These are phyloP conservation scores for Geosmithia flava DNA, from an alignment of 2,329 filamentous ascomycete genomes.

Conservation along the genomic window DNA sequence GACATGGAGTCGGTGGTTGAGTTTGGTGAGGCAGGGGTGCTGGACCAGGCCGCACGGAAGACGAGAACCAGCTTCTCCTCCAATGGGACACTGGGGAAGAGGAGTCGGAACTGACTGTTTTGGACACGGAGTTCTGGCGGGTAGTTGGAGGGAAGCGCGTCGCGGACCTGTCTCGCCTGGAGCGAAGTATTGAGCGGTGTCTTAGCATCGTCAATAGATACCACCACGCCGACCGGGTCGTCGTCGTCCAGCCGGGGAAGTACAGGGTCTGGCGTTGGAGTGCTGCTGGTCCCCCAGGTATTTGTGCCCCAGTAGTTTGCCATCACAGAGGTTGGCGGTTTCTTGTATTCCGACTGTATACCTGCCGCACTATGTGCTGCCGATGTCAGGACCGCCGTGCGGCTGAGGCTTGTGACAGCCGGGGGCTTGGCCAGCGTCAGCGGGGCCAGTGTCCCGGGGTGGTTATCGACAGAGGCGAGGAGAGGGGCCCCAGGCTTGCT, in stretches of 20 bases:
- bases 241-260: conserved; percentile 21
- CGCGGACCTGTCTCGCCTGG: conserved; percentile 22
- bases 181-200: conserved; percentile 14
- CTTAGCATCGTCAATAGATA: conserved; percentile 15
- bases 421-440: conserved; percentile 74
- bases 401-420: conserved; percentile 74
- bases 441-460: conserved; percentile 60
- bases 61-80: conserved; percentile 82
- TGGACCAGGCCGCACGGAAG: conserved; percentile 79
- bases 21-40: conserved; percentile 27
- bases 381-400: conserved; percentile 68
- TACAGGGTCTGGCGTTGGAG: conserved; percentile 13
- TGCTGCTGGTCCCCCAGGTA: conserved; percentile 45
- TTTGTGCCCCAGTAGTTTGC: conserved; percentile 91
- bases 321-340: conserved; percentile 73
- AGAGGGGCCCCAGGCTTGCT: conserved; percentile 15
- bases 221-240: conserved; percentile 27
- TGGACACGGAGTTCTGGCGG: conserved; percentile 73
- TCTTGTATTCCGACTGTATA: conserved; percentile 42
- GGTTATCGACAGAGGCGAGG: conserved; percentile 28
- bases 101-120: conserved; percentile 81
- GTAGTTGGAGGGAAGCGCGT: conserved; percentile 62
- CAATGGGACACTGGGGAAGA: conserved; percentile 70
- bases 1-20: conserved; percentile 34
- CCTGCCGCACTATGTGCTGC: conserved; percentile 59